Conservation (phyloP, 2,329 filamentous ascomycete species). For the Colletotrichum salicis region DNA sequence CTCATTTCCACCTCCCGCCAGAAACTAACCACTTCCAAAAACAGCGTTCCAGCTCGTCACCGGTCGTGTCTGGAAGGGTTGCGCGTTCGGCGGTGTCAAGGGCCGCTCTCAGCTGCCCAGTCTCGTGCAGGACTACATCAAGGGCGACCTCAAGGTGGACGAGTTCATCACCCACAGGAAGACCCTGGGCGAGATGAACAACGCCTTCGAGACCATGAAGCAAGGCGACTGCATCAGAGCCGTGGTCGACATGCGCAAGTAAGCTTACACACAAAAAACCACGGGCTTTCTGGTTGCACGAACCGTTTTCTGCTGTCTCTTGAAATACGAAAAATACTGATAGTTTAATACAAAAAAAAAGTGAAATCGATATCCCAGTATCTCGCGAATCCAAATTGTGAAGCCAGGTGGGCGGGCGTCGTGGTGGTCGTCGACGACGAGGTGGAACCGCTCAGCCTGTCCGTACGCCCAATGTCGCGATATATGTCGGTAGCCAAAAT, state of each 20-base stretch:
- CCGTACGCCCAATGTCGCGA: not conserved
- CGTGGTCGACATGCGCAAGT: slow-evolving; percentile 75
- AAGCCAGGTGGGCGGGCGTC: slow-evolving; percentile 22
- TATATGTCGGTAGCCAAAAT: not conserved
- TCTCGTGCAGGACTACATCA: slow-evolving; percentile 89
- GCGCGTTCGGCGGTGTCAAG: slow-evolving; percentile 98
- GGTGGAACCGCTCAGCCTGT: not conserved
- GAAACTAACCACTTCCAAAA: slow-evolving; percentile 12
- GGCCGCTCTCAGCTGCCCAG: slow-evolving; percentile 90
- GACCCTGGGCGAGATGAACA: slow-evolving; percentile 84
- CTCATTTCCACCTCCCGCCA: not conserved
- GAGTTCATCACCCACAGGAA: slow-evolving; percentile 99
- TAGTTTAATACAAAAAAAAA: slow-evolving; percentile 35
- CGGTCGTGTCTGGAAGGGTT: slow-evolving; percentile 96
- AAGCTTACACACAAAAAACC: slow-evolving; percentile 13
- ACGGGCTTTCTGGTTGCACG: slow-evolving; percentile 30
- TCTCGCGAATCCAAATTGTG: slow-evolving; percentile 29
- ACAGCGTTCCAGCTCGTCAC: slow-evolving; percentile 98
- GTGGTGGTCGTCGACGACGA: slow-evolving; percentile 4
- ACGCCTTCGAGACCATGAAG: slow-evolving; percentile 94
- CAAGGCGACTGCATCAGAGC: slow-evolving; percentile 95
- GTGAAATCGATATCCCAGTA: slow-evolving; percentile 26
- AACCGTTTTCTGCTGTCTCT: slow-evolving; percentile 1
- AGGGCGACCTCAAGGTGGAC: slow-evolving; percentile 93
- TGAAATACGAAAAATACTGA: slow-evolving; percentile 29